A percentile compares a stretch with the other conserved stretches of the same genome.
These are phyloP conservation scores for Antarctomyces pellizariae DNA, from an alignment of 495 filamentous ascomycete genomes.

Conservation along the genomic window DNA sequence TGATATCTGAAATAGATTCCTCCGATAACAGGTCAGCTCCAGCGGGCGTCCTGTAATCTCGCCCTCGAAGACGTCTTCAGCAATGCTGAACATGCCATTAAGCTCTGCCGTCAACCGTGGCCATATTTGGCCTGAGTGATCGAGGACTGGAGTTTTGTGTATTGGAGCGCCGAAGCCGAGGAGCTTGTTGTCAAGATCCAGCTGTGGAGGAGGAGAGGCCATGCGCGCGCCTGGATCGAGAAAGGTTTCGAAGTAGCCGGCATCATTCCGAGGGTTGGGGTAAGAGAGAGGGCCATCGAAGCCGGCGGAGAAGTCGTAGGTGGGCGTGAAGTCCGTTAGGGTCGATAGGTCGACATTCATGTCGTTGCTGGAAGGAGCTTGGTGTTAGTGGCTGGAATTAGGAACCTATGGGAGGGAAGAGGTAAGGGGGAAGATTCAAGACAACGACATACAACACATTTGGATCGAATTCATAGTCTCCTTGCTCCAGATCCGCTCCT, in stretches of 20 bases:
- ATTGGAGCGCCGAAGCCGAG: conserved; percentile 54
- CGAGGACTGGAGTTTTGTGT: conserved; percentile 43
- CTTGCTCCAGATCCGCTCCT: too few species aligned
- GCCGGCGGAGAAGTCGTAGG: conserved; percentile 29
- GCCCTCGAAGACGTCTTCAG: conserved; percentile 38
- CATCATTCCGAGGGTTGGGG: conserved; percentile 10
- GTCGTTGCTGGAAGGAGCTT: too few species aligned
- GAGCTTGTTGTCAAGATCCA: conserved; percentile 53
- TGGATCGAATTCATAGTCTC: too few species aligned
- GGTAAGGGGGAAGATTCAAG: too few species aligned
- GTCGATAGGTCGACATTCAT: conserved; percentile 19
- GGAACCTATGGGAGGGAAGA: too few species aligned
- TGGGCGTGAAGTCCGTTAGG: conserved; percentile 25
- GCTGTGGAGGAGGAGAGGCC: conserved; percentile 11
- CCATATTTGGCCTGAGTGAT: conserved; percentile 27
- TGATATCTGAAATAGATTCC: conserved; percentile 76
- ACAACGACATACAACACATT: too few species aligned
- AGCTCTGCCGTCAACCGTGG: conserved; percentile 55
- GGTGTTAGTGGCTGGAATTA: too few species aligned
- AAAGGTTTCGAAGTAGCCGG: conserved; percentile 23
- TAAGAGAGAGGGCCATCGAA: conserved; percentile 50
- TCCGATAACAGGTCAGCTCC: conserved; percentile 77
- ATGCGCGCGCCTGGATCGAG: conserved; percentile 7
- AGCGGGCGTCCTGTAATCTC: conserved; percentile 32
- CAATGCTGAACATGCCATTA: conserved; percentile 89